Conservation (phyloP, 768 basidiomycete genomes). For the Kwoniella sp. region DNA sequence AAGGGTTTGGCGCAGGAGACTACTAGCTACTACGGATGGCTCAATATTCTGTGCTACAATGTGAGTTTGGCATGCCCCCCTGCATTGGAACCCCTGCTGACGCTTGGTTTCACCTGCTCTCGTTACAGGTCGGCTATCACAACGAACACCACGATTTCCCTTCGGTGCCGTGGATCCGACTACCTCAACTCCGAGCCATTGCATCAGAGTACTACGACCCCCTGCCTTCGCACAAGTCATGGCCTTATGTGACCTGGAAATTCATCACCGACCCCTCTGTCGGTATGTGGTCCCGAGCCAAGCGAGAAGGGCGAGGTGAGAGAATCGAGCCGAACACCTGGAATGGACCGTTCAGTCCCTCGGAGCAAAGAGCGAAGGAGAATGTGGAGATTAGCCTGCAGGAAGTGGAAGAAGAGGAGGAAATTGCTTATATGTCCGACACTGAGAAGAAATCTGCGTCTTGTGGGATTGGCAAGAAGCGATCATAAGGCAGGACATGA, state of each 20-base stretch:
- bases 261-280: conserved; percentile 90
- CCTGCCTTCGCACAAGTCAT: conserved; percentile 82
- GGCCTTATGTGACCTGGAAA: conserved; percentile 92
- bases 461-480: not conserved
- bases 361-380: not conserved
- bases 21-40: conserved; percentile 90
- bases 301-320: conserved; percentile 60
- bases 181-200: conserved; percentile 76
- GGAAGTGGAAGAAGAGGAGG: conserved; percentile 12
- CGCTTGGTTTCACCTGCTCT: not conserved
- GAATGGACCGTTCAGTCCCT: conserved; percentile 24
- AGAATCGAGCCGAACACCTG: conserved; percentile 52
- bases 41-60: conserved; percentile 91
- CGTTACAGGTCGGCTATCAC: conserved; percentile 87
- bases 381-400: not conserved
- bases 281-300: conserved; percentile 84
- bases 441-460: not conserved
- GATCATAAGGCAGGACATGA: not conserved
- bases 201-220: conserved; percentile 91
- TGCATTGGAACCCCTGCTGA: not conserved
- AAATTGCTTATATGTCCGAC: conserved; percentile 20
- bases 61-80: conserved; percentile 59
- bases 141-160: conserved; percentile 99
- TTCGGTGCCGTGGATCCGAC: conserved; percentile 89
- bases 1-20: conserved; percentile 79